Evolutionary conservation across 1,284 basidiomycete species (phyloP), one percentile per base, ranked within the genome.

Genomic region (Flammula alnicola): DNA sequence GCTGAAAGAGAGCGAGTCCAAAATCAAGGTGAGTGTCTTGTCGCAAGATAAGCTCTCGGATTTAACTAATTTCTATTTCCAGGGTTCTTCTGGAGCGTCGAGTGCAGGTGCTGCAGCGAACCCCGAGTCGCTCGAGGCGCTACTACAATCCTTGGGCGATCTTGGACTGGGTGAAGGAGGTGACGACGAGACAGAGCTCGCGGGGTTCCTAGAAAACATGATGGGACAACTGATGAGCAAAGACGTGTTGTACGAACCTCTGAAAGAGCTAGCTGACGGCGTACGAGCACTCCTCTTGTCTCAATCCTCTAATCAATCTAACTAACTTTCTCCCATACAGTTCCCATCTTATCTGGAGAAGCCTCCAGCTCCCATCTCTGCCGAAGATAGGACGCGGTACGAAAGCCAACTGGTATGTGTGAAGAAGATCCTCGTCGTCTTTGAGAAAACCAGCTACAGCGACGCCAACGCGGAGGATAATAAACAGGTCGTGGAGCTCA

Each of bases 221-320:
- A 94, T 96, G 95, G 80, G 83, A 12, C 88, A 95, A 65, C 78
- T 99, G 38, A 94, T 99, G 92, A 88, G 85, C 67, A 95, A 94
- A 65, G 94, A 98, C 2, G 81, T 98, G 8, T 72, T 97, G 14
- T 93, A 98, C 62, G 95, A 97, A 57, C 95, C 96, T 0, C 71
- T 98, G 61, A 90, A 90, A 59, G 96, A 98, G 65, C 73, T 99
- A 25, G 77, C 84, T 12, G 84, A 89, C 12, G 94, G 95, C 73
- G 95, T 91, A 59, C 46, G 69, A 57, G 41, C 33, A 43, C 26
- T 51, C 17, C 31, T 50, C 44, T 16, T 27, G 20, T 25, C 39
- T 27, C 16, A n/a, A n/a, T n/a, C n/a, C n/a, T 46, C 32, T 17
- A 16, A 30, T 16, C 20, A 41, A 14, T 22, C 7, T 44, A 23